Evolutionary conservation across 2,329 filamentous ascomycete genomes (phyloP).

Genomic region (Xylariaceae sp.): DNA sequence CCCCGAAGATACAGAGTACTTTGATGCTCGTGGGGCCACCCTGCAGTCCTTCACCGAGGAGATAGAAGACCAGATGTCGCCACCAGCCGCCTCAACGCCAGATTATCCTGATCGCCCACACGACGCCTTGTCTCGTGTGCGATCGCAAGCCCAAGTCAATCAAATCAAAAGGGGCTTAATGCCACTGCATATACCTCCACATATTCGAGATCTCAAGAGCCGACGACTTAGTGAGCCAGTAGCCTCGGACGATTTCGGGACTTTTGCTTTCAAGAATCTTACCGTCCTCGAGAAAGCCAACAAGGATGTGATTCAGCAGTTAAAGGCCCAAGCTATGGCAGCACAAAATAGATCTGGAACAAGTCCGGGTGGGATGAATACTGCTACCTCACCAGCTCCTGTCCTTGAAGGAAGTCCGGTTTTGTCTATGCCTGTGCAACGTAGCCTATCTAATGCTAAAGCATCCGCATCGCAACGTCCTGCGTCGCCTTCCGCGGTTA

Average conservation of each 20-base stretch:
- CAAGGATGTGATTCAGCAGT: slow-evolving; percentile 96
- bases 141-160: slow-evolving; percentile 73
- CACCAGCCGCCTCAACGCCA: slow-evolving; percentile 69
- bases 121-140: slow-evolving; percentile 87
- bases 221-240: slow-evolving; percentile 90
- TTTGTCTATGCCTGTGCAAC: slow-evolving; percentile 76
- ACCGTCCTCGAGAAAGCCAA: slow-evolving; percentile 97
- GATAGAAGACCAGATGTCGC: slow-evolving; percentile 84
- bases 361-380: slow-evolving; percentile 48
- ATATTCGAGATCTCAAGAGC: slow-evolving; percentile 88
- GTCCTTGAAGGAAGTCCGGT: slow-evolving; percentile 84
- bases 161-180: slow-evolving; percentile 89
- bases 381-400: slow-evolving; percentile 62
- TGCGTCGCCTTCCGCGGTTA: slow-evolving; percentile 80
- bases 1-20: slow-evolving; percentile 97
- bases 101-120: slow-evolving; percentile 90
- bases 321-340: slow-evolving; percentile 86
- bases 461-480: slow-evolving; percentile 67
- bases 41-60: slow-evolving; percentile 92
- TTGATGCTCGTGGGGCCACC: slow-evolving; percentile 88
- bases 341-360: slow-evolving; percentile 57
- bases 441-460: slow-evolving; percentile 82
- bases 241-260: slow-evolving; percentile 89
- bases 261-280: slow-evolving; percentile 95
- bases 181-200: slow-evolving; percentile 93